Evolutionary conservation across 148 eudicot genomes (phyloP).

Genomic region (Silene uniflora): DNA sequence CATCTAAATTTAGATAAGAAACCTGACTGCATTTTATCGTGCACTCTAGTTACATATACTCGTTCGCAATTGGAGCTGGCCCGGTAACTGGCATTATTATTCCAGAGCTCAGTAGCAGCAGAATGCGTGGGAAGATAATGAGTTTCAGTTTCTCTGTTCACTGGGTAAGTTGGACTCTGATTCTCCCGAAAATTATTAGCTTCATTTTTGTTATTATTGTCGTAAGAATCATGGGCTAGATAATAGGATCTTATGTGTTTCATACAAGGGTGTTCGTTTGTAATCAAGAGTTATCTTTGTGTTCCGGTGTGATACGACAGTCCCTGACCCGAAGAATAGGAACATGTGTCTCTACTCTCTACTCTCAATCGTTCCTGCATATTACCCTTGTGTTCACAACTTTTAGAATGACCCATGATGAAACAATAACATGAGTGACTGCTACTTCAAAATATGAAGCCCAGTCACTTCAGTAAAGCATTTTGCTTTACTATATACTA

Average conservation of each 20-base stretch:
- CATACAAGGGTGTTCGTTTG: too few species aligned
- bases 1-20: background rate
- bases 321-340: too few species aligned
- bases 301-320: too few species aligned
- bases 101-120: conserved; percentile 79
- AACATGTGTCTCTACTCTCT: too few species aligned
- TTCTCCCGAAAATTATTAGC: background rate
- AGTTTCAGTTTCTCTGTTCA: conserved; percentile 80
- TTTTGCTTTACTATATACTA: too few species aligned
- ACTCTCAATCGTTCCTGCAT: too few species aligned
- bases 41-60: conserved; percentile 47
- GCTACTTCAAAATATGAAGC: too few species aligned
- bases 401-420: too few species aligned
- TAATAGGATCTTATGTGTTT: background rate
- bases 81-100: conserved; percentile 77
- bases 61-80: conserved; percentile 79
- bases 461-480: too few species aligned
- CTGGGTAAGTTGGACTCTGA: conserved; percentile 44
- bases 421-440: too few species aligned
- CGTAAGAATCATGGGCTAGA: background rate
- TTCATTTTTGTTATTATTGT: background rate
- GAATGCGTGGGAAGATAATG: conserved; percentile 74
- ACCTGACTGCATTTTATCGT: background rate
- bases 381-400: too few species aligned
- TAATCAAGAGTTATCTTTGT: too few species aligned